Conservation (phyloP, 768 basidiomycete species). For the Kondoa subrosea region DNA sequence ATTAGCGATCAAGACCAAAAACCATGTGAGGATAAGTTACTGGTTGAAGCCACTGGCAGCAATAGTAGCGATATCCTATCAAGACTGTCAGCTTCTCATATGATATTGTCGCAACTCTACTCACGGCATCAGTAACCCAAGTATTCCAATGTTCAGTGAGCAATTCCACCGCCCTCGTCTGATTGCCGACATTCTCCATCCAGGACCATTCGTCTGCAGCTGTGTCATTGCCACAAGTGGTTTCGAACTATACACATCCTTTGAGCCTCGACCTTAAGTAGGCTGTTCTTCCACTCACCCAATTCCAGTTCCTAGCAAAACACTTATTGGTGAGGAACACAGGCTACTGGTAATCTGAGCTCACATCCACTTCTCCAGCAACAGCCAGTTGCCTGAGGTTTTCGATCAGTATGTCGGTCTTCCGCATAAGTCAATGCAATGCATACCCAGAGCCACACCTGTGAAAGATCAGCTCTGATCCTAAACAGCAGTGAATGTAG, state of each 20-base stretch:
- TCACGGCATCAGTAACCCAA: constrained; percentile 34
- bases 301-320: too few relatives aligned
- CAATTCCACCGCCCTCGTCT: constrained; percentile 17
- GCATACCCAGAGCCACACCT: not conserved
- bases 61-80: constrained; percentile 29
- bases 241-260: constrained; percentile 12
- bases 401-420: too few relatives aligned
- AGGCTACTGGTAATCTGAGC: too few relatives aligned
- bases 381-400: constrained; percentile 5
- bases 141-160: constrained; percentile 32
- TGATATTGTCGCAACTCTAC: too few relatives aligned
- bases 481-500: not conserved
- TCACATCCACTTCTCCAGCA: constrained; percentile 16
- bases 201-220: constrained; percentile 18
- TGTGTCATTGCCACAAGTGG: not conserved
- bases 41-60: constrained; percentile 10
- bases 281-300: too few relatives aligned
- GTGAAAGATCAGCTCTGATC: too few relatives aligned
- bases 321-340: too few relatives aligned
- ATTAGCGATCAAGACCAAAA: constrained; percentile 1
- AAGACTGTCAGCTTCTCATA: too few relatives aligned
- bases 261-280: too few relatives aligned
- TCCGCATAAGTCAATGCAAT: too few relatives aligned
- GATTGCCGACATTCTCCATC: not conserved
- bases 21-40: not conserved